Evolutionary conservation across 148 eudicot species (phyloP).

Genomic region (Euryodendron excelsum): DNA sequence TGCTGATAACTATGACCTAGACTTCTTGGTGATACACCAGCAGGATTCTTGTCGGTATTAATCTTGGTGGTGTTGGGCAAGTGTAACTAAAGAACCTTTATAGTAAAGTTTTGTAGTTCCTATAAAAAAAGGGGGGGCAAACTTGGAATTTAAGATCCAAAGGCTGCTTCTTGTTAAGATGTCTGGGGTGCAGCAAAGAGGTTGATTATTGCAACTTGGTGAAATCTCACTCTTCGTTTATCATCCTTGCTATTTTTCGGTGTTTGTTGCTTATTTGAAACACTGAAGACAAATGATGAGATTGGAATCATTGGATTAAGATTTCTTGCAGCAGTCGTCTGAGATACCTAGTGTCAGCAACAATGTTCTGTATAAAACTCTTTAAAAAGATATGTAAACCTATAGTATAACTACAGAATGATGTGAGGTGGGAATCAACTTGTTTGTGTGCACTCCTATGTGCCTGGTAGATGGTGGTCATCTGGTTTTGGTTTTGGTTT

Average conservation of each 20-base stretch:
- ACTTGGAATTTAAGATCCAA: neutral
- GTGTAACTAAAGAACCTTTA: neutral
- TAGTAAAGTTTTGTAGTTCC: neutral
- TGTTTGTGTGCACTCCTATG: neutral
- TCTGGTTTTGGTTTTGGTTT: neutral
- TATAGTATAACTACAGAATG: neutral
- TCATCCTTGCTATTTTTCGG: neutral
- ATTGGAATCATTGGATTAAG: too few species aligned
- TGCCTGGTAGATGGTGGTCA: neutral
- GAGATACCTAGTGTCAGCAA: neutral
- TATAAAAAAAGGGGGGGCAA: neutral
- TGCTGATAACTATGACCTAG: too few species aligned
- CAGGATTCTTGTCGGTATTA: too few species aligned
- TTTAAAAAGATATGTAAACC: neutral
- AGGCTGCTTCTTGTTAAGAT: neutral
- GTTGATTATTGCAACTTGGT: neutral
- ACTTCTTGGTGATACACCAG: too few species aligned
- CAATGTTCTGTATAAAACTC: neutral
- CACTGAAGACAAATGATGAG: neutral
- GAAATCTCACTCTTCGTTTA: neutral
- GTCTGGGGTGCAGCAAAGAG: neutral
- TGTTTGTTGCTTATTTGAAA: neutral
- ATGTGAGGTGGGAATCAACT: neutral
- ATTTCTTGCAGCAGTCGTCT: neutral
- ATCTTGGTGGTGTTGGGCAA: neutral